These are phyloP conservation scores for Hypomyces rosellus DNA, from an alignment of 2,329 filamentous ascomycete genomes.

Conservation along the genomic window DNA sequence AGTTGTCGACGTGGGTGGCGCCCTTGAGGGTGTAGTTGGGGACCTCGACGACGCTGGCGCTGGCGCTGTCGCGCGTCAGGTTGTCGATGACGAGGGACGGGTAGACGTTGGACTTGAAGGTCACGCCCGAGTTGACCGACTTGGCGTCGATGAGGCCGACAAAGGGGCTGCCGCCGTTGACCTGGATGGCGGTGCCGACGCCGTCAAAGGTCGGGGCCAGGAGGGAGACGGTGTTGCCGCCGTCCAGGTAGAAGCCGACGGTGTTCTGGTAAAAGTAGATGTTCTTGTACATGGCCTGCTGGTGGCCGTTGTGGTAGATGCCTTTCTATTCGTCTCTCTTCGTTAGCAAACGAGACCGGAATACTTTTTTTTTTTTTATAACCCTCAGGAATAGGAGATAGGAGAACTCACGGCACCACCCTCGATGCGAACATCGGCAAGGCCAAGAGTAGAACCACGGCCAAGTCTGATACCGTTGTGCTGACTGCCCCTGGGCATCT, in stretches of 20 bases:
- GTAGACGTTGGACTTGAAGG: slow-evolving; percentile 28
- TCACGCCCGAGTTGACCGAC: slow-evolving; percentile 36
- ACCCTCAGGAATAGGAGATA: too few relatives aligned
- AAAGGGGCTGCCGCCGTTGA: slow-evolving; percentile 32
- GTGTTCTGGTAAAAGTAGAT: slow-evolving; percentile 38
- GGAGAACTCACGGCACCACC: slow-evolving; percentile 16
- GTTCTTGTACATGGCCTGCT: slow-evolving; percentile 38
- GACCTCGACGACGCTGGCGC: slow-evolving; percentile 29
- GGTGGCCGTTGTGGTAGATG: slow-evolving; percentile 37
- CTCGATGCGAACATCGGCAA: slow-evolving; percentile 36
- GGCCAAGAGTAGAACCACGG: slow-evolving; percentile 34
- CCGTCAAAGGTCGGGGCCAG: slow-evolving; percentile 35
- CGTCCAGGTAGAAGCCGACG: slow-evolving; percentile 23
- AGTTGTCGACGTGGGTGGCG: slow-evolving; percentile 30
- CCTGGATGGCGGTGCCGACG: slow-evolving; percentile 28
- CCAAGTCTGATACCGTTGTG: slow-evolving; percentile 37
- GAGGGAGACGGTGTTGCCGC: slow-evolving; percentile 34
- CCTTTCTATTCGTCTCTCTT: slow-evolving; percentile 26
- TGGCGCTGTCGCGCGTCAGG: slow-evolving; percentile 32
- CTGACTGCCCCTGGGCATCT: slow-evolving; percentile 32
- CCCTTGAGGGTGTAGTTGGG: slow-evolving; percentile 26
- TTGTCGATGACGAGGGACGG: slow-evolving; percentile 39
- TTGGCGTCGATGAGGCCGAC: slow-evolving; percentile 35
- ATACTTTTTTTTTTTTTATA: too few relatives aligned
- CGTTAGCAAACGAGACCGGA: too few relatives aligned